Evolutionary conservation across 2,329 filamentous ascomycete genomes (phyloP).

Genomic region (Xylariales sp.): DNA sequence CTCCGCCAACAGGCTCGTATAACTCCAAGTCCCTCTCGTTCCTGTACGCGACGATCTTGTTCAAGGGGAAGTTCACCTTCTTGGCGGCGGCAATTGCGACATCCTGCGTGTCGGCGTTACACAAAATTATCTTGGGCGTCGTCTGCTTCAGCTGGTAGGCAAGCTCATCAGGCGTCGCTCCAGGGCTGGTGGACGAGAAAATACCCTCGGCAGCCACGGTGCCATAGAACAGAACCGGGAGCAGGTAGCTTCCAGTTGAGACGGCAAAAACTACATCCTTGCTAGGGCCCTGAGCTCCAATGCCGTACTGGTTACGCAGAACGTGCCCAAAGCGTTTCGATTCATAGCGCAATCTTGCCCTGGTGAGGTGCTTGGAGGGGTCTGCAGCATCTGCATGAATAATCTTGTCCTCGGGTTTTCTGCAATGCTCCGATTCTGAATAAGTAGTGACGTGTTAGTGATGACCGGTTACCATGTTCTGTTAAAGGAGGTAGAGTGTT

Average conservation of each 20-base stretch:
- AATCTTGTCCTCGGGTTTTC: constrained; percentile 39
- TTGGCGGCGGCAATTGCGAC: constrained; percentile 44
- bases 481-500: too few species aligned
- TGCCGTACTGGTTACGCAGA: constrained; percentile 34
- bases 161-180: constrained; percentile 17
- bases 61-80: constrained; percentile 35
- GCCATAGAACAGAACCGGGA: constrained; percentile 19
- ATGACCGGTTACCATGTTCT: too few species aligned
- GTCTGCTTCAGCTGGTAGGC: constrained; percentile 33
- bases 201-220: constrained; percentile 17
- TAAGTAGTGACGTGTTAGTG: too few species aligned
- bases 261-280: constrained; percentile 20
- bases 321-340: constrained; percentile 51
- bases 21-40: constrained; percentile 26
- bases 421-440: constrained; percentile 30
- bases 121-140: constrained; percentile 33
- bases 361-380: constrained; percentile 49
- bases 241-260: constrained; percentile 18
- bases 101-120: constrained; percentile 41
- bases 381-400: constrained; percentile 55
- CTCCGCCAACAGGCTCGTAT: constrained; percentile 22
- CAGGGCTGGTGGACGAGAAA: constrained; percentile 18
- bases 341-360: constrained; percentile 40
- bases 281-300: constrained; percentile 13
- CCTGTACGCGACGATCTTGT: constrained; percentile 47